Base-by-base conservation (phyloP, 106 monocot genomes). In the Dendrobium officinale region DNA sequence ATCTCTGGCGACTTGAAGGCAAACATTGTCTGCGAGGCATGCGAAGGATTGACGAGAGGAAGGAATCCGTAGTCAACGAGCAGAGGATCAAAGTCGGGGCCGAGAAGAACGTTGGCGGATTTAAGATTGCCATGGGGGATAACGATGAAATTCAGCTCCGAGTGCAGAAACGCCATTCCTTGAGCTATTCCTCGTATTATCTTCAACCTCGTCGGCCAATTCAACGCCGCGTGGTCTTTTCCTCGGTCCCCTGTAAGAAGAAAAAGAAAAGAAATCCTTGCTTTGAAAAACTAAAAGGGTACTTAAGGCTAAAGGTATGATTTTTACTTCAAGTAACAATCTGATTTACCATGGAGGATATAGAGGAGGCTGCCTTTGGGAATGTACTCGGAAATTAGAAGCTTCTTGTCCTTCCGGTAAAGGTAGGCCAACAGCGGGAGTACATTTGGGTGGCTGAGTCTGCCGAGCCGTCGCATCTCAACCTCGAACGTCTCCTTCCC, bases 41-140 rank as follows among this genome's bases (percentile, higher is more conserved):
- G 78, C 4, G 84, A 76, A 5, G 86, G 93, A 82, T 88, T 85
- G 80, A 90, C 31, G 49, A 96, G 77, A 27, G 90, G 81, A 75
- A 79, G 29, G 84, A 84, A 87, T 10, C 93, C 96, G 85, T 85
- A 96, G 86, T 96, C 96, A 18, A 89, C 83, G 78, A 96, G 78
- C 40, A 93, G 77, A 0, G 96, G 96, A 4, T 86, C 80, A 84
- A 91, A 93, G 82, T 93, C 84, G 42, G 78, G 44, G 16, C 79
- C 54, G 61, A 93, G 85, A 56, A 96, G 90, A 67, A 96, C 81
- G 81, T 96, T 96, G 77, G 88, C 78, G 78, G 93, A 93, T 79
- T 93, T 96, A 51, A 96, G 90, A 84, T 96, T 96, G 70, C 96
- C 96, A 64, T 94, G 94, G 37, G 91, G 91, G 48, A 89, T 49